Percentiles rank a stretch among this genome's conserved stretches.
These are phyloP conservation scores for Neofusicoccum kwambonambiense DNA, from an alignment of 2,329 filamentous ascomycete genomes.

Conservation along the genomic window DNA sequence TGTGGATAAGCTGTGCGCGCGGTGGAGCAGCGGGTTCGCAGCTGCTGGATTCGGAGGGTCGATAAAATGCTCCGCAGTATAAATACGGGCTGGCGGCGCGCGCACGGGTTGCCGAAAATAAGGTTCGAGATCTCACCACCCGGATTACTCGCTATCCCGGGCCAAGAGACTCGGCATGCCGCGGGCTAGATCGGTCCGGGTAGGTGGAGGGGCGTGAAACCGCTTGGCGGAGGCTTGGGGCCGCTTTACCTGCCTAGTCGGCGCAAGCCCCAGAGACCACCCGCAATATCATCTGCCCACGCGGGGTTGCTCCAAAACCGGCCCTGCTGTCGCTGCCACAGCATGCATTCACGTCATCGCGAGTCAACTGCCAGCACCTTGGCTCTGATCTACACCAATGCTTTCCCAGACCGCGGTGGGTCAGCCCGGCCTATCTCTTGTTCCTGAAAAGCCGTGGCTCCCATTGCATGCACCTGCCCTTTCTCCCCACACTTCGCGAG, in stretches of 20 bases:
- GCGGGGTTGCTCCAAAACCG: background rate
- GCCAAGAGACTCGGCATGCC: conserved; percentile 9
- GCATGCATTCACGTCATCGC: background rate
- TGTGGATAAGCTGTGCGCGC: background rate
- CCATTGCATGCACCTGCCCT: background rate
- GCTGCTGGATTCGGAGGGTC: conserved; percentile 2
- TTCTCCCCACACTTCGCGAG: background rate
- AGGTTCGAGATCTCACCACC: background rate
- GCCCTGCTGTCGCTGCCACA: background rate
- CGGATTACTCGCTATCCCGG: background rate
- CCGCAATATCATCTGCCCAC: conserved; percentile 4
- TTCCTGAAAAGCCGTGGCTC: background rate
- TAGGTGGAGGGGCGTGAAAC: background rate
- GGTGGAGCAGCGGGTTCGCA: background rate
- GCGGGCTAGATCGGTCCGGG: background rate
- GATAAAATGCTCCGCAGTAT: background rate
- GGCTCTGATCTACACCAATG: background rate
- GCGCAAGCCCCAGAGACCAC: background rate
- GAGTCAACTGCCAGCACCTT: background rate
- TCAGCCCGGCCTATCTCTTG: conserved; percentile 4
- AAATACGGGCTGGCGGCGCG: background rate
- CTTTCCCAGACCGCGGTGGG: background rate
- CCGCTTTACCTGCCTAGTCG: conserved; percentile 5
- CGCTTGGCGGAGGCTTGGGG: background rate
- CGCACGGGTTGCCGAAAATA: background rate